Conservation (phyloP, 208 protist genomes). For the Polymyxa betae region DNA sequence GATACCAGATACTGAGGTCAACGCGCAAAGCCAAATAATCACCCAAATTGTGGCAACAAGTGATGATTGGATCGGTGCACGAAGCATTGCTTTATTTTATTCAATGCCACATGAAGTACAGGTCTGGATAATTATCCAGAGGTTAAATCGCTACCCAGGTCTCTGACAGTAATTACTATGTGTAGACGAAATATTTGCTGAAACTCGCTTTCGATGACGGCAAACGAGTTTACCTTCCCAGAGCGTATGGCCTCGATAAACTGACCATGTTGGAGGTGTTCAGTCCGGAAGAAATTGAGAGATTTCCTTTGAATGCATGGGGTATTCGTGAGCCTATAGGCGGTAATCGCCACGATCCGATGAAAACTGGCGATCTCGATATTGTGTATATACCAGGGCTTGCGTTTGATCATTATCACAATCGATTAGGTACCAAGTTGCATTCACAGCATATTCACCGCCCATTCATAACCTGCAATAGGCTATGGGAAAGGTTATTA, state of each 20-base stretch:
- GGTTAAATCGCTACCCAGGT: no score
- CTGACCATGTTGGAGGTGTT: conserved; percentile 12
- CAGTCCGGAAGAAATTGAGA: not conserved
- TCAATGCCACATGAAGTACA: no score
- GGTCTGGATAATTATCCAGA: no score
- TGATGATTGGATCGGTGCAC: no score
- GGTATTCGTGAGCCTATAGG: conserved; percentile 8
- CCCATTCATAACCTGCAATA: not conserved
- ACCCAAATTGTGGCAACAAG: no score
- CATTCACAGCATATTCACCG: not conserved
- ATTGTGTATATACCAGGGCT: conserved; percentile 16
- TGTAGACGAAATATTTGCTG: no score
- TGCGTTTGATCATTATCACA: not conserved
- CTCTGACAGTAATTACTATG: no score
- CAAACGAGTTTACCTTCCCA: not conserved
- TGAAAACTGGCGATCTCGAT: not conserved
- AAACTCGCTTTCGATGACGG: conserved; percentile 28
- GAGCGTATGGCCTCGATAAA: conserved; percentile 16
- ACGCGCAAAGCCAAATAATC: no score
- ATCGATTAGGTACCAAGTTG: not conserved
- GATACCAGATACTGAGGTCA: no score
- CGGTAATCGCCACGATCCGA: not conserved
- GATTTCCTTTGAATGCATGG: not conserved
- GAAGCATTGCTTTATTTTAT: no score
- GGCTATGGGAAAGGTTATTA: conserved; percentile 13